Evolutionary conservation across 305 asterid species (phyloP), one percentile per base, ranked within the genome.

Genomic region (Stenogyne calaminthoides): DNA sequence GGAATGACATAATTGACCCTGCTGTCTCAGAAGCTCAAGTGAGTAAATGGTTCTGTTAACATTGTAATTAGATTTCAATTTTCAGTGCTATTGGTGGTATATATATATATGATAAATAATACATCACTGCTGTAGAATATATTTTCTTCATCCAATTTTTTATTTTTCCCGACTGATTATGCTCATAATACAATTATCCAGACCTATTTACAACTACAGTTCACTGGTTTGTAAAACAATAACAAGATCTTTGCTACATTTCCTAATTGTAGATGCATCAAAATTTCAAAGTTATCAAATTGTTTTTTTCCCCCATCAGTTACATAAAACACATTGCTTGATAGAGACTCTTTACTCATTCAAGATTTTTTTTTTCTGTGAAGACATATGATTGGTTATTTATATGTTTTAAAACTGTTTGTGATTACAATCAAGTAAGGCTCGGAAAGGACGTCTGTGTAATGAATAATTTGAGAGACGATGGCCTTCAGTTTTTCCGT

Each of bases 401-500:
- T 14, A 32, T 5, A 32, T 32, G 36, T 70, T 52, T n/a, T 72
- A 54, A 60, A 78, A 75, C 57, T 71, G 75, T 84, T 71, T n/a
- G 68, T 95, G 99, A 97, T 81, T 95, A 81, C 88, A 83, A 64
- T 87, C 97, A 54, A 89, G 82, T 80, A 89, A 83, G 77, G 86
- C 86, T 59, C 85, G 80, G 18, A 85, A 89, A 83, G 96, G 82
- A 79, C 83, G 80, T 76, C 42, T 78, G 60, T 93, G 84, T 58
- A 87, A 78, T 74, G 97, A 89, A 72, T 74, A 83, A 67, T 89
- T 95, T 16, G 91, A 86, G 80, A 87, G 83, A 78, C 89, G 84
- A 81, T 93, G 97, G 93, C 88, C 87, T 70, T 82, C 89, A 40
- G 85, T 81, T 80, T 81, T 76, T 67, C 81, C 77, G 46, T 79